These are phyloP conservation scores for Trichosanthes truncata DNA, from an alignment of 306 rosid species.

Conservation along the genomic window DNA sequence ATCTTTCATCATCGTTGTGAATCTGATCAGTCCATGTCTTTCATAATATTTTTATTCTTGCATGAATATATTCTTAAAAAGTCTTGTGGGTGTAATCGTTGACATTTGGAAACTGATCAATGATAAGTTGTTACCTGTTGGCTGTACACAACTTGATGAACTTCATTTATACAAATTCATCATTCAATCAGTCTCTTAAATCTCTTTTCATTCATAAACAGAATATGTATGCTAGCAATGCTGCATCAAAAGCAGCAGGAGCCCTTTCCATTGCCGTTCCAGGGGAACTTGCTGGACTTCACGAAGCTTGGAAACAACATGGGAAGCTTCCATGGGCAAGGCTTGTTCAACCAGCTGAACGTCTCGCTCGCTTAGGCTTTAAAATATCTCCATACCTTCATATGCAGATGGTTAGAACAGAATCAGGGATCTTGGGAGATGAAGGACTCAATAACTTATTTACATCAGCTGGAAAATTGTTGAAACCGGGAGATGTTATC, in stretches of 20 bases:
- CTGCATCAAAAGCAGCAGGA: slow-evolving; percentile 43
- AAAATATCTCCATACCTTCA: slow-evolving; percentile 55
- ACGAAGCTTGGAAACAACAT: slow-evolving; percentile 50
- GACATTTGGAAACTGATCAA: background rate
- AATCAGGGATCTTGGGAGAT: slow-evolving; percentile 39
- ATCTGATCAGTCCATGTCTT: background rate
- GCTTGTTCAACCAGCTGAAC: slow-evolving; percentile 58
- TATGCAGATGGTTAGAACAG: slow-evolving; percentile 39
- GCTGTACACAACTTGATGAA: background rate
- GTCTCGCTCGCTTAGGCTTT: slow-evolving; percentile 57
- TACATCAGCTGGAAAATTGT: slow-evolving; percentile 56
- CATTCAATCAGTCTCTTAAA: background rate
- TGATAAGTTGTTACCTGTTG: background rate
- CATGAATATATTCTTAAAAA: background rate
- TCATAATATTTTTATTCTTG: background rate
- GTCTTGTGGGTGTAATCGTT: background rate
- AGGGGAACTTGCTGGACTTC: slow-evolving; percentile 74
- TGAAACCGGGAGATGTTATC: slow-evolving; percentile 39
- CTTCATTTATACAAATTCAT: background rate
- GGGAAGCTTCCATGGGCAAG: slow-evolving; percentile 77
- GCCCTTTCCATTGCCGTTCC: slow-evolving; percentile 64
- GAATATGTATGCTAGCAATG: slow-evolving; percentile 63
- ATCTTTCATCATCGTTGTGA: background rate
- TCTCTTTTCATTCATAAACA: slow-evolving; percentile 6
- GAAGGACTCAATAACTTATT: slow-evolving; percentile 47